A percentile compares a stretch with the other conserved stretches of the same genome.
These are phyloP conservation scores for Trametes punicea DNA, from an alignment of 768 basidiomycete genomes.

Conservation along the genomic window DNA sequence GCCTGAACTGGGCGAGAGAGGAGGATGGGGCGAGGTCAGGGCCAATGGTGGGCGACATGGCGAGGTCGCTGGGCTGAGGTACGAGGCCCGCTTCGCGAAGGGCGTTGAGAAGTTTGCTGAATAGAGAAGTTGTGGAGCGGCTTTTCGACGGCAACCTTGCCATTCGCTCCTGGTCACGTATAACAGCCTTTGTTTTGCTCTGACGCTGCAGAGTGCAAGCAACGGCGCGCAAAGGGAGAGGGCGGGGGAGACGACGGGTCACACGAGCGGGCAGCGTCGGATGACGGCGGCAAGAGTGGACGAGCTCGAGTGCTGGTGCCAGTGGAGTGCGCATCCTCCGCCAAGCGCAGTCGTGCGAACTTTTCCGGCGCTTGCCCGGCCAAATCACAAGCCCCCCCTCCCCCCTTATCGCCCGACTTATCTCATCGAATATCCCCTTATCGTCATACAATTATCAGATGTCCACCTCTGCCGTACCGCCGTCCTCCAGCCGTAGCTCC, in stretches of 20 bases:
- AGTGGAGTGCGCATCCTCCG: not conserved
- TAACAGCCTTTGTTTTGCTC: not conserved
- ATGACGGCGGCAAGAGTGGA: not conserved
- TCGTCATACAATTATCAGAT: no score
- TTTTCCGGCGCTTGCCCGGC: not conserved
- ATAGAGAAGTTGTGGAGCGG: constrained; percentile 13
- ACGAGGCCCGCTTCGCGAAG: constrained; percentile 19
- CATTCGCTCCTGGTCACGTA: not conserved
- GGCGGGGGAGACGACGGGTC: constrained; percentile 8
- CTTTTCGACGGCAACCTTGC: constrained; percentile 14
- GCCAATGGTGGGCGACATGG: constrained; percentile 23
- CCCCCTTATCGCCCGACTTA: not conserved
- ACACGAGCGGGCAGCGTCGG: constrained; percentile 18
- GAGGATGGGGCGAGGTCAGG: constrained; percentile 19
- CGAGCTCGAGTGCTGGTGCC: not conserved
- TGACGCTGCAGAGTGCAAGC: not conserved
- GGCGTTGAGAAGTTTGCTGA: constrained; percentile 18
- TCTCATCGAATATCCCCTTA: not conserved
- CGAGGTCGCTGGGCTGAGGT: constrained; percentile 4
- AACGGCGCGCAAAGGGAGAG: not conserved
- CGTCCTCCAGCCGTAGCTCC: no score
- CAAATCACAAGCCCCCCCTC: constrained; percentile 13
- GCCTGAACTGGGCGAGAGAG: constrained; percentile 5
- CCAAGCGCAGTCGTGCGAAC: constrained; percentile 19
- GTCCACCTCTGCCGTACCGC: no score